phyloP scores from a whole-genome alignment of 106 monocot genomes.

The Allium sativum region DNA sequence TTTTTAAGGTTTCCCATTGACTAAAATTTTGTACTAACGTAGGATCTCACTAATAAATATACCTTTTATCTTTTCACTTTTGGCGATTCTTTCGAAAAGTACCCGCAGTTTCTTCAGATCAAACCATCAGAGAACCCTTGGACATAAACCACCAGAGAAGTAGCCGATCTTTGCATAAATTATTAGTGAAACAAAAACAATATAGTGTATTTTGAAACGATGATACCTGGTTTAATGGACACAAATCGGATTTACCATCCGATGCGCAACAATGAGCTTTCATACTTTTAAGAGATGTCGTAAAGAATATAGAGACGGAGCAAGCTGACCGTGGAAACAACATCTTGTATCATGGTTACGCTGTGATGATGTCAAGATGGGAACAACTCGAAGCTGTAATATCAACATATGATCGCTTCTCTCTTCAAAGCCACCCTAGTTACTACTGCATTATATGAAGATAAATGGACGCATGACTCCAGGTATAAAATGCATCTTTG shows the following conservation, averaged over 20 bases:
- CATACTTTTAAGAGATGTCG: conserved; percentile 40
- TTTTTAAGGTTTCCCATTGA: too few species aligned
- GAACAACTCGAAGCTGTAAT: conserved; percentile 25
- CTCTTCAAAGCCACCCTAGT: conserved; percentile 39
- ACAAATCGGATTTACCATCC: too few species aligned
- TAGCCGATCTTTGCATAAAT: too few species aligned
- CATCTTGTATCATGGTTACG: conserved; percentile 45
- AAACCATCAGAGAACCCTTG: too few species aligned
- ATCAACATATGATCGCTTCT: conserved; percentile 44
- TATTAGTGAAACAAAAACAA: too few species aligned
- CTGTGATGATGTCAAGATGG: conserved; percentile 42
- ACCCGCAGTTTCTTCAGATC: conserved; percentile 87
- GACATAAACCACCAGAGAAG: too few species aligned
- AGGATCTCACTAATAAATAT: conserved; percentile 1
- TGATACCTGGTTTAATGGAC: too few species aligned
- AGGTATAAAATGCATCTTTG: too few species aligned
- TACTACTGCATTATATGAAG: too few species aligned
- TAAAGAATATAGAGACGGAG: conserved; percentile 20
- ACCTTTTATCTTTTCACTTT: conserved; percentile 96
- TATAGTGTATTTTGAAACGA: too few species aligned
- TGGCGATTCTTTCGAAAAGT: conserved; percentile 87
- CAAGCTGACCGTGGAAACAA: conserved; percentile 5
- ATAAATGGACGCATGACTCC: too few species aligned
- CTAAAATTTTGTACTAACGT: too few species aligned
- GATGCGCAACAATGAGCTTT: conserved; percentile 57